Percentiles rank a stretch among this genome's conserved stretches.
phyloP scores from a whole-genome alignment of 371 early-diverging fungal species.

The Rhizopus delemar region DNA sequence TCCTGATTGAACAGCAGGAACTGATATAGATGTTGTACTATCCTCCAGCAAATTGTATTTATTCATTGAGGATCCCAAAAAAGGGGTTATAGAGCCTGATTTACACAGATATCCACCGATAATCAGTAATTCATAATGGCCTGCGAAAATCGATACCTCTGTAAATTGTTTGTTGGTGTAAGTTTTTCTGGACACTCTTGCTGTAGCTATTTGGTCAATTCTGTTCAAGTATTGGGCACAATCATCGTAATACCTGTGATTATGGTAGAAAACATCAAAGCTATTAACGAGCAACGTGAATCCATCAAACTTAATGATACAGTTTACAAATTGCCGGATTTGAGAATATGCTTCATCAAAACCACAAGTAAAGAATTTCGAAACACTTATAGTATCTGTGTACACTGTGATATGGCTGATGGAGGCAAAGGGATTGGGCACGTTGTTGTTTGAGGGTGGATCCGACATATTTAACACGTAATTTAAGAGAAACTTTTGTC shows the following conservation, averaged over 20 bases:
- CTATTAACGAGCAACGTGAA: conserved; percentile 3
- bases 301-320: not conserved
- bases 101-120: not conserved
- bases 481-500: conserved; percentile 1
- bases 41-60: conserved; percentile 3
- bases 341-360: conserved; percentile 7
- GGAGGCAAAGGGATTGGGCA: not conserved
- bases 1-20: not conserved
- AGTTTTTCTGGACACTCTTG: conserved; percentile 6
- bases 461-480: not conserved
- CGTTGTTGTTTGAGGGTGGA: not conserved
- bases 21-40: not conserved
- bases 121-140: not conserved
- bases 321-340: conserved; percentile 1
- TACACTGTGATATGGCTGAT: conserved; percentile 4
- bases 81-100: not conserved
- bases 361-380: conserved; percentile 8
- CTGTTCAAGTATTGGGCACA: not conserved
- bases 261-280: conserved; percentile 5
- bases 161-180: not conserved
- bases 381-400: not conserved
- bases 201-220: conserved; percentile 3
- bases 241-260: not conserved
- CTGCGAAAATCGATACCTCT: not conserved
- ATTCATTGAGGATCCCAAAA: conserved; percentile 4